Evolutionary conservation across 2,329 filamentous ascomycete species (phyloP).

Genomic region (Ascosphaera pollenicola): DNA sequence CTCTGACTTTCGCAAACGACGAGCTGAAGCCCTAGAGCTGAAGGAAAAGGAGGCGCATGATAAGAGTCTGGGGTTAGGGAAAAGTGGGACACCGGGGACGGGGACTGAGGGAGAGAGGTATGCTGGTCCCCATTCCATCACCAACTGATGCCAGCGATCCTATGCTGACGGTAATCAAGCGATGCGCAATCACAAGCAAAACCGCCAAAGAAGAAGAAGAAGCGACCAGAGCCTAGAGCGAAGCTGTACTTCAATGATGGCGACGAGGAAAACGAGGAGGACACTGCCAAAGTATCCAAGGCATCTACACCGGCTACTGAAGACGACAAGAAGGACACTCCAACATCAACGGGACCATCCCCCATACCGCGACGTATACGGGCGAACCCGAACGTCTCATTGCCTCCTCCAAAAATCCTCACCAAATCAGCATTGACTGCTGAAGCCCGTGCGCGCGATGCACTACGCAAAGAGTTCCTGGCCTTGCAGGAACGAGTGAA

Average conservation of each 20-base stretch:
- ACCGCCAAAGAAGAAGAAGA: conserved; percentile 32
- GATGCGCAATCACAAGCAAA: conserved; percentile 25
- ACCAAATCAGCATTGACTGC: conserved; percentile 57
- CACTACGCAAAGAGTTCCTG: conserved; percentile 59
- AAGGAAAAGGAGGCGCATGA: conserved; percentile 65
- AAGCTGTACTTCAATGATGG: conserved; percentile 38
- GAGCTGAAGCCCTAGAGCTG: conserved; percentile 79
- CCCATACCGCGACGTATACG: conserved; percentile 13
- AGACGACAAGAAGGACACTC: too few relatives aligned
- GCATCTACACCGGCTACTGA: too few relatives aligned
- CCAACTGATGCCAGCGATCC: conserved; percentile 1
- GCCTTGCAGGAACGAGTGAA: conserved; percentile 69
- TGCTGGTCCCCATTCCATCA: conserved; percentile 6
- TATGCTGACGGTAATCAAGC: conserved; percentile 34
- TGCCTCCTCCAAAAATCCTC: conserved; percentile 44
- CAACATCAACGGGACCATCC: too few relatives aligned
- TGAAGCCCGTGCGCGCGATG: conserved; percentile 57
- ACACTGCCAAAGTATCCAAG: too few relatives aligned
- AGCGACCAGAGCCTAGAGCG: conserved; percentile 35
- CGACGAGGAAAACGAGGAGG: conserved; percentile 39
- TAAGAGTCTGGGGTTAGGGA: conserved; percentile 19
- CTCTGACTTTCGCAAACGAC: conserved; percentile 86
- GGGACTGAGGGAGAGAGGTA: conserved; percentile 26
- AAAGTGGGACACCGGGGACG: conserved; percentile 23
- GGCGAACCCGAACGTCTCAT: conserved; percentile 19